phyloP scores from a whole-genome alignment of 176 grass and related monocot genomes.

The Zizania latifolia region DNA sequence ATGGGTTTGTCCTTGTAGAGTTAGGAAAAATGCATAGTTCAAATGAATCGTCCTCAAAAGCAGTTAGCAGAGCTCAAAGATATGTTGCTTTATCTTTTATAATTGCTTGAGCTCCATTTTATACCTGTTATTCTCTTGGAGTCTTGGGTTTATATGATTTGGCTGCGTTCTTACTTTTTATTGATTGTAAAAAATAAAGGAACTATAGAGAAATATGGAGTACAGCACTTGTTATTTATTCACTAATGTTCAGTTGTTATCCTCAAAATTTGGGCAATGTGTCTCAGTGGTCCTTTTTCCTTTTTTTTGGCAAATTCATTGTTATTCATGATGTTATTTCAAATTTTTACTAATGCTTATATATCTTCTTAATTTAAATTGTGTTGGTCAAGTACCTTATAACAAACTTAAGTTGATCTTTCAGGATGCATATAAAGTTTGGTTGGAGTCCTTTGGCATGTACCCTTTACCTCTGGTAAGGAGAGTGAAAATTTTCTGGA shows the following conservation, averaged over 20 bases:
- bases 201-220: not conserved
- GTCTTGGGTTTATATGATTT: not conserved
- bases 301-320: not conserved
- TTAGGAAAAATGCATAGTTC: not conserved
- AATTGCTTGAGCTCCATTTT: not conserved
- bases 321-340: not conserved
- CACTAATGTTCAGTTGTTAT: not conserved
- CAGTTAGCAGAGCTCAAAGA: not conserved
- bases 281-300: not conserved
- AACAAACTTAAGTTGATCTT: conserved; percentile 19
- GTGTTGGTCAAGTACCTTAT: not conserved
- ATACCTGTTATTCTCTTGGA: not conserved
- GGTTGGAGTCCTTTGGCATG: conserved; percentile 79
- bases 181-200: not conserved
- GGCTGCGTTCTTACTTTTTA: not conserved
- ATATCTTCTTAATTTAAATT: not conserved
- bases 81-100: not conserved
- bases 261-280: not conserved
- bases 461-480: conserved; percentile 78
- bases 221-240: not conserved
- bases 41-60: not conserved
- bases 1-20: not conserved
- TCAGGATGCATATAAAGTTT: conserved; percentile 75
- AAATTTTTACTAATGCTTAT: not conserved
- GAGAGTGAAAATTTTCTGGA: conserved; percentile 82